Evolutionary conservation across 306 rosid genomes (phyloP), one percentile per base, ranked within the genome.

Genomic region (Lupinus albus): DNA sequence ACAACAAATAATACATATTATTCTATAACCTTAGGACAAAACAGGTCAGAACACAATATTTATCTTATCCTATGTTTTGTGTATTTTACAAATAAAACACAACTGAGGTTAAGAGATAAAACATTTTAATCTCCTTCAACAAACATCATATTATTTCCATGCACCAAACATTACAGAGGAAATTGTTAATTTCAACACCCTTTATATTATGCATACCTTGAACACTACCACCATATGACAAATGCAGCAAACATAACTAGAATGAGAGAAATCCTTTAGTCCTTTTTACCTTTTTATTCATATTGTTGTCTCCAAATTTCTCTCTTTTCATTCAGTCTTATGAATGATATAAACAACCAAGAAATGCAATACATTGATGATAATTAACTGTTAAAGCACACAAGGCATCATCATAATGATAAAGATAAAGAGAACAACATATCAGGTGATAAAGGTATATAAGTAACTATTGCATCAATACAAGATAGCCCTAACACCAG

Each of bases 401-500:
- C 17, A 39, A 30, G 21, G 48, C 20, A 51, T 39, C 53, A 51
- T 39, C 53, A 1, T 48, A 10, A 45, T 78, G 38, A 52, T 59
- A 41, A 59, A 51, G 38, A 15, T 5, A 49, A 52, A 14, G 55
- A 74, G 7, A 61, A 35, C 35, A 61, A 35, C 35, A 49, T 30
- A 16, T 28, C 8, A 53, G 63, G 14, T 11, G 16, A 59, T 49
- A 11, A 57, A 66, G 8, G 14, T 1, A 59, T 16, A 15, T 13
- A 30, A 13, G 7, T 9, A 30, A 13, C 10, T 9, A 16, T 20
- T 32, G 32, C 73, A 74, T 61, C 35, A 32, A 48, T 41, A 28
- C 7, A 28, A 17, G 52, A 56, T 32, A 74, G 18, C 41, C 45
- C 54, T 53, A 61, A 61, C 63, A 35, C 16, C 45, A 73, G 35